These are phyloP conservation scores for Calycina marina DNA, from an alignment of 2,329 filamentous ascomycete genomes.

Conservation along the genomic window DNA sequence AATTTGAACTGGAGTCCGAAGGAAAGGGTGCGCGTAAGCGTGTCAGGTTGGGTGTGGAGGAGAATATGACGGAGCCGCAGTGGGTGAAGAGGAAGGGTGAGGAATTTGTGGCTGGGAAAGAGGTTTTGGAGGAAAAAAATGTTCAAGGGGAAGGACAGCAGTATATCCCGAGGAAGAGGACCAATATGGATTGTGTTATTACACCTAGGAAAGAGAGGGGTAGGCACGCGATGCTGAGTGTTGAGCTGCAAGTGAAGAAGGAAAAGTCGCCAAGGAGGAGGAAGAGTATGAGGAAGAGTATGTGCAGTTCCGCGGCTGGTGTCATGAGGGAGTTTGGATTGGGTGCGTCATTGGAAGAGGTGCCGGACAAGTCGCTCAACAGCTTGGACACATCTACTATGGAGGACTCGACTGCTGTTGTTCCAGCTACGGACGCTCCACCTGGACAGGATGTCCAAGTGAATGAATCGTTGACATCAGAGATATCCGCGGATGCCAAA, in stretches of 20 bases:
- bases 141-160: slow-evolving; percentile 8
- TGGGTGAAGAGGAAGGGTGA: slow-evolving; percentile 16
- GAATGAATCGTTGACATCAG: too few species aligned
- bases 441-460: too few species aligned
- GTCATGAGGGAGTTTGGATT: too few species aligned
- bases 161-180: slow-evolving; percentile 20
- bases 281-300: slow-evolving; percentile 15
- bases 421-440: too few species aligned
- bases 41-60: slow-evolving; percentile 20
- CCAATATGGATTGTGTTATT: slow-evolving; percentile 21
- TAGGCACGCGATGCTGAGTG: too few species aligned
- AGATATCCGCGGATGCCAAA: too few species aligned
- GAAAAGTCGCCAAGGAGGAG: slow-evolving; percentile 9
- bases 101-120: not conserved
- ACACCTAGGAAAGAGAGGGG: slow-evolving; percentile 22
- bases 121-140: slow-evolving; percentile 2
- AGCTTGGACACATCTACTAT: too few species aligned
- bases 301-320: too few species aligned
- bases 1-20: slow-evolving; percentile 23
- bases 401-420: too few species aligned
- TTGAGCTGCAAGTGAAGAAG: too few species aligned
- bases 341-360: too few species aligned
- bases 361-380: too few species aligned
- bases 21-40: slow-evolving; percentile 21
- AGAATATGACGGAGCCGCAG: slow-evolving; percentile 20